phyloP scores from a whole-genome alignment of 805 yeast genomes.

The Nakazawaea ernobii region DNA sequence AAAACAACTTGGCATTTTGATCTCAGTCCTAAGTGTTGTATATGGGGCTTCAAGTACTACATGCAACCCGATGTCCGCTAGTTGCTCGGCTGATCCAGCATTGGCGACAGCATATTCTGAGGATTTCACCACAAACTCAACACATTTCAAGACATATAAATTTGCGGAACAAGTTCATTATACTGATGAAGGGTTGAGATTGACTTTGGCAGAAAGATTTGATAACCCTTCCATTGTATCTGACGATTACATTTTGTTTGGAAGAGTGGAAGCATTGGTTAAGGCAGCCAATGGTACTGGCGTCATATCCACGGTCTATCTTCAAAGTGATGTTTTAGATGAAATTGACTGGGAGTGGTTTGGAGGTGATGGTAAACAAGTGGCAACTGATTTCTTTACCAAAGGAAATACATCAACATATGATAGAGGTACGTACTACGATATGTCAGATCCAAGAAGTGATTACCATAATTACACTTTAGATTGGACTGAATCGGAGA shows the following conservation, averaged over 20 bases:
- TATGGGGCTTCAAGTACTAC: slow-evolving; percentile 4
- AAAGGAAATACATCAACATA: slow-evolving; percentile 75
- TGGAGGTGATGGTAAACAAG: slow-evolving; percentile 71
- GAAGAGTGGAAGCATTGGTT: slow-evolving; percentile 67
- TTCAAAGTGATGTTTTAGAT: slow-evolving; percentile 81
- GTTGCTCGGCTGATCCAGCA: slow-evolving; percentile 46
- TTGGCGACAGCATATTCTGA: slow-evolving; percentile 50
- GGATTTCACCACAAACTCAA: slow-evolving; percentile 44
- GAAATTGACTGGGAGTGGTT: slow-evolving; percentile 88
- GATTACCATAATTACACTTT: slow-evolving; percentile 61
- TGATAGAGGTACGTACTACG: slow-evolving; percentile 73
- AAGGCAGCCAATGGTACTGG: slow-evolving; percentile 77
- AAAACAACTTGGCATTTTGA: neutral
- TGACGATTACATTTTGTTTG: slow-evolving; percentile 83
- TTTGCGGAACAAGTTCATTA: slow-evolving; percentile 40
- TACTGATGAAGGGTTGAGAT: slow-evolving; percentile 50
- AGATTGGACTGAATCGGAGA: slow-evolving; percentile 62
- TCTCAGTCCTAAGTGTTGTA: neutral
- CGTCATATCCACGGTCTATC: slow-evolving; percentile 71
- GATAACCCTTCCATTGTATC: slow-evolving; percentile 80
- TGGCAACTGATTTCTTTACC: slow-evolving; percentile 75
- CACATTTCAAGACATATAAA: slow-evolving; percentile 36
- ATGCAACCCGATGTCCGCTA: slow-evolving; percentile 27
- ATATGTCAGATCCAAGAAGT: slow-evolving; percentile 41
- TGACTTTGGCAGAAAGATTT: slow-evolving; percentile 55